phyloP scores from a whole-genome alignment of 75 land plant genomes.

The Pinus albicaulis region DNA sequence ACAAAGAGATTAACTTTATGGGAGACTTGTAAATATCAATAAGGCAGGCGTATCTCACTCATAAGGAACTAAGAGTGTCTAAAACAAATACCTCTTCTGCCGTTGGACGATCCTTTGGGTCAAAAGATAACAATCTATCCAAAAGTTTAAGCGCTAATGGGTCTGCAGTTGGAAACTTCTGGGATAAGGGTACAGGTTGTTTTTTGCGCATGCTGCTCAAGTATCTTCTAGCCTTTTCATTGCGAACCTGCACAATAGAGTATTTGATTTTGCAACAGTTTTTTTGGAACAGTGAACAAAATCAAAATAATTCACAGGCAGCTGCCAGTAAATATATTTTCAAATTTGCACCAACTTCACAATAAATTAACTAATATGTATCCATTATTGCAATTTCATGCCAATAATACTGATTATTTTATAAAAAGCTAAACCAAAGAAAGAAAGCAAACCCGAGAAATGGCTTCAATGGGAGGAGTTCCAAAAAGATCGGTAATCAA shows the following conservation, averaged over 20 bases:
- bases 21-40: background rate
- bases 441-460: constrained; percentile 51
- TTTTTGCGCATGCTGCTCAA: constrained; percentile 86
- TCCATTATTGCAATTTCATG: background rate
- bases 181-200: constrained; percentile 60
- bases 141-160: constrained; percentile 72
- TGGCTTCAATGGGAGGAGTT: constrained; percentile 58
- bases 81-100: constrained; percentile 72
- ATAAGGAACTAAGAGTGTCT: background rate
- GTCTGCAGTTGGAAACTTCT: constrained; percentile 82
- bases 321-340: background rate
- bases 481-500: constrained; percentile 80
- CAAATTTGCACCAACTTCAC: background rate
- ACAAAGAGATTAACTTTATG: background rate
- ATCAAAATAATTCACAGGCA: background rate
- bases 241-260: constrained; percentile 67
- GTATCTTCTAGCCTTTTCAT: constrained; percentile 90
- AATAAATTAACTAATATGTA: background rate
- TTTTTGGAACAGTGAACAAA: background rate
- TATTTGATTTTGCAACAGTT: background rate
- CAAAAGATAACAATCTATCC: constrained; percentile 82
- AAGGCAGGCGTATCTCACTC: background rate
- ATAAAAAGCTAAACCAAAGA: constrained; percentile 15
- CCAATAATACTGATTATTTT: constrained; percentile 31
- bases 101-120: constrained; percentile 86